Evolutionary conservation across 257 asterid genomes (phyloP), one percentile per base, ranked within the genome.

Genomic region (Ocimum tenuiflorum): DNA sequence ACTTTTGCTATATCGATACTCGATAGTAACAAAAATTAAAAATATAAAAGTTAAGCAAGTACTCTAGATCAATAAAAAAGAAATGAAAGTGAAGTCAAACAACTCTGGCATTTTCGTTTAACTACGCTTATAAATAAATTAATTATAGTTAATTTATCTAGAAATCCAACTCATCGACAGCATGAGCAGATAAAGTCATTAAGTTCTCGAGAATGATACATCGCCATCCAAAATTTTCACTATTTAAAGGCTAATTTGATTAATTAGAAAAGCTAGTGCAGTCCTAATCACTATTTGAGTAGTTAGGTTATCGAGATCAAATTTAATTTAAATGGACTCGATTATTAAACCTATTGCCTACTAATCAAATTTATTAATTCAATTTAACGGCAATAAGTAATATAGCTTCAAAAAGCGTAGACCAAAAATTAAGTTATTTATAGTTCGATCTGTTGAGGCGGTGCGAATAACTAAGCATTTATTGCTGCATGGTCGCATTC

Each of bases 381-480:
- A 60, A 55, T 55, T 71, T 59, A 35, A 60, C 54, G 61, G 58
- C 77, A 65, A 52, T 71, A 71, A 70, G 35, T 31, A 70, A 55
- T 41, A 31, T 43, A 65, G 48, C 74, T 60, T 41, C 64, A 7
- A 36, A 20, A 48, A 29, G 23, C 22, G 18, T 57, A 17, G 60
- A 49, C 71, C 60, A 22, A 71, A 63, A 63, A 15, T 58, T 66
- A 33, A 58, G 31, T 51, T 60, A 27, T 43, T 23, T 31, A 29
- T 18, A 17, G n/a, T 67, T 14, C 3, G 14, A 71, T 48, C 73
- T 13, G 68, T 69, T 61, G 17, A n/a, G 23, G 58, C 79, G 82
- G 76, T 65, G 67, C 74, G 50, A 51, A 68, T 23, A 6, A 14
- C 63, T 15, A 8, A 19, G 53, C 82, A 77, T 58, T 77, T 60